Conservation (phyloP, 2,329 filamentous ascomycete species). For the Pestalotiopsis sp. region DNA sequence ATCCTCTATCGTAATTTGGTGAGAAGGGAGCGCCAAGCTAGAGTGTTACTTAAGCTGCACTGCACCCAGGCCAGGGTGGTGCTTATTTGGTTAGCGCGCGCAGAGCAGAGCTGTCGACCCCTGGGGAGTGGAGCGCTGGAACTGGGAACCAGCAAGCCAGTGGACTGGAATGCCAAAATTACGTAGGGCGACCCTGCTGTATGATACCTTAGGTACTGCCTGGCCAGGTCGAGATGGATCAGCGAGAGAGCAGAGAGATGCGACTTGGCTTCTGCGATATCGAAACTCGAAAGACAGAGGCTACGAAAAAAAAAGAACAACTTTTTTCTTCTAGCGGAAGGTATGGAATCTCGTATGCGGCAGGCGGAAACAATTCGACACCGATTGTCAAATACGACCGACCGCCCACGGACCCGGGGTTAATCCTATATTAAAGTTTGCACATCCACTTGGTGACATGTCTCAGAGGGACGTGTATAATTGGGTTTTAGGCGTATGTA, state of each 20-base stretch:
- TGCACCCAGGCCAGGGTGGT: constrained; percentile 6
- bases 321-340: neutral
- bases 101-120: constrained; percentile 1
- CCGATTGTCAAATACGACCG: neutral
- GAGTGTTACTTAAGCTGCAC: constrained; percentile 8
- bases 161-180: neutral
- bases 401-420: neutral
- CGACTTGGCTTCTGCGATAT: neutral
- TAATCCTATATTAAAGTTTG: neutral
- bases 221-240: neutral
- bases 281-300: neutral
- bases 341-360: neutral
- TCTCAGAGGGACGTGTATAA: neutral
- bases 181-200: neutral
- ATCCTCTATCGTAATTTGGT: constrained; percentile 11
- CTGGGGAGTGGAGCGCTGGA: neutral
- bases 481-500: neutral
- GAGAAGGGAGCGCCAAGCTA: constrained; percentile 8
- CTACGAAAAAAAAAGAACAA: no score
- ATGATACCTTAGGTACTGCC: neutral
- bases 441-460: neutral
- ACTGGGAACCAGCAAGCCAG: neutral
- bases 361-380: neutral
- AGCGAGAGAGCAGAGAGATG: neutral
- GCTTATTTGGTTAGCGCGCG: constrained; percentile 6